Conservation (phyloP, 805 yeast genomes). For the Zygosaccharomyces lentus region DNA sequence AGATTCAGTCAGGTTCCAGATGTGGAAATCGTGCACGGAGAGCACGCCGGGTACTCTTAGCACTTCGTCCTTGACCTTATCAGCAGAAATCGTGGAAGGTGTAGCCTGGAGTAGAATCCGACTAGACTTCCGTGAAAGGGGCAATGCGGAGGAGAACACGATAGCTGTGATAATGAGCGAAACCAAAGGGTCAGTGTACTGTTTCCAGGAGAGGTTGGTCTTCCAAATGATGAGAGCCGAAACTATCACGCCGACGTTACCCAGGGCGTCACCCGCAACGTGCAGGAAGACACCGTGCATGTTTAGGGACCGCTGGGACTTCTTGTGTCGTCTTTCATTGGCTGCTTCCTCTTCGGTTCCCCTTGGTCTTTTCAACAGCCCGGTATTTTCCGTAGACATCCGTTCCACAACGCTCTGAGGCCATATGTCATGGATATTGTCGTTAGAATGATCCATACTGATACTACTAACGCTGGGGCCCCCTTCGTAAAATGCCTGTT, state of each 20-base stretch:
- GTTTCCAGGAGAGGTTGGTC: constrained; percentile 85
- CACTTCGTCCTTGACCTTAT: constrained; percentile 66
- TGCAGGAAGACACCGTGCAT: constrained; percentile 97
- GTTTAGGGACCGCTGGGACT: constrained; percentile 63
- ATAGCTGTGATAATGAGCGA: constrained; percentile 82
- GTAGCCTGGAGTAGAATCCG: constrained; percentile 89
- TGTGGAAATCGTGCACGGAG: constrained; percentile 91
- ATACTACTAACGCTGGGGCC: constrained; percentile 12
- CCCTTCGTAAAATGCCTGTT: constrained; percentile 10
- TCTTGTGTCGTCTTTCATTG: constrained; percentile 8
- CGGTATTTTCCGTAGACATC: constrained; percentile 35
- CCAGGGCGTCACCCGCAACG: constrained; percentile 93
- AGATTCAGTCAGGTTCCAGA: constrained; percentile 92
- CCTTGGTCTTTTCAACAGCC: constrained; percentile 27
- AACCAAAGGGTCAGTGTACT: constrained; percentile 78
- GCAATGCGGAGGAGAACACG: constrained; percentile 87
- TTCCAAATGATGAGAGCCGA: constrained; percentile 93
- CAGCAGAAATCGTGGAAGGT: constrained; percentile 77
- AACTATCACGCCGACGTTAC: constrained; percentile 86
- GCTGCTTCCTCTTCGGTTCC: not conserved
- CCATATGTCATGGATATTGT: constrained; percentile 22
- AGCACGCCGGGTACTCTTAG: constrained; percentile 64
- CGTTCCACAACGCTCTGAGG: constrained; percentile 29
- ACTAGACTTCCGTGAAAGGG: constrained; percentile 80
- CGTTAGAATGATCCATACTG: constrained; percentile 13